These are phyloP conservation scores for Tulasnella sp. DNA, from an alignment of 768 basidiomycete genomes.

Conservation along the genomic window DNA sequence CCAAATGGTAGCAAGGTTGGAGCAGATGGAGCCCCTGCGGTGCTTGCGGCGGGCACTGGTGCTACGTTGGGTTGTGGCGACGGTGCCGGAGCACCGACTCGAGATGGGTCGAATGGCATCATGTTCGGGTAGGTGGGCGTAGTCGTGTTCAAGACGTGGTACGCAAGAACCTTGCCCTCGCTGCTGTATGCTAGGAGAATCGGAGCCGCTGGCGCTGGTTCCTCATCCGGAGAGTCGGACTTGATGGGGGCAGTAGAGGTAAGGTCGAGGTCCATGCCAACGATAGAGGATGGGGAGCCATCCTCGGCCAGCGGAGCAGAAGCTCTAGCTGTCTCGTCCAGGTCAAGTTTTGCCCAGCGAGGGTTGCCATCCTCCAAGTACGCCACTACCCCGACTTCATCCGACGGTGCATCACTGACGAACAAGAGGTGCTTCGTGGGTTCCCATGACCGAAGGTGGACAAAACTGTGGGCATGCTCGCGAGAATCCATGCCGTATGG, in stretches of 20 bases:
- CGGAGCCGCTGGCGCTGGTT: slow-evolving; percentile 34
- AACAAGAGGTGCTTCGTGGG: slow-evolving; percentile 35
- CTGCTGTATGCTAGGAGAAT: slow-evolving; percentile 35
- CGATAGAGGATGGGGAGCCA: slow-evolving; percentile 25
- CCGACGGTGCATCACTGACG: slow-evolving; percentile 35
- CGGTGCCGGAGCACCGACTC: background rate
- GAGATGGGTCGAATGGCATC: slow-evolving; percentile 22
- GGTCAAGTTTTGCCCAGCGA: slow-evolving; percentile 34
- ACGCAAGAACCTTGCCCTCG: slow-evolving; percentile 33
- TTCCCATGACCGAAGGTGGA: slow-evolving; percentile 33
- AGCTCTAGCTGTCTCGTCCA: slow-evolving; percentile 35
- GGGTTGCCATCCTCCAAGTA: background rate
- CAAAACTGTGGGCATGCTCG: slow-evolving; percentile 25
- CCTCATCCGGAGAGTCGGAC: slow-evolving; percentile 32
- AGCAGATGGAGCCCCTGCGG: slow-evolving; percentile 7
- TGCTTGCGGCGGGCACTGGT: background rate
- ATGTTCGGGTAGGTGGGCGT: slow-evolving; percentile 31
- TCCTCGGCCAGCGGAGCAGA: slow-evolving; percentile 33
- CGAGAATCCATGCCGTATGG: slow-evolving; percentile 34
- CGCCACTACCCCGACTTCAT: slow-evolving; percentile 33
- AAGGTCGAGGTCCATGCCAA: slow-evolving; percentile 35
- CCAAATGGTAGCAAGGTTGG: slow-evolving; percentile 15
- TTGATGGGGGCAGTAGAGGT: slow-evolving; percentile 33
- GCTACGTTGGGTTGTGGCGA: background rate
- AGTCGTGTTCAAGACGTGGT: slow-evolving; percentile 34